Percentiles rank a stretch among this genome's conserved stretches.
These are phyloP conservation scores for Phytophthora uliginosa DNA, from an alignment of 352 stramenopile species.

Conservation along the genomic window DNA sequence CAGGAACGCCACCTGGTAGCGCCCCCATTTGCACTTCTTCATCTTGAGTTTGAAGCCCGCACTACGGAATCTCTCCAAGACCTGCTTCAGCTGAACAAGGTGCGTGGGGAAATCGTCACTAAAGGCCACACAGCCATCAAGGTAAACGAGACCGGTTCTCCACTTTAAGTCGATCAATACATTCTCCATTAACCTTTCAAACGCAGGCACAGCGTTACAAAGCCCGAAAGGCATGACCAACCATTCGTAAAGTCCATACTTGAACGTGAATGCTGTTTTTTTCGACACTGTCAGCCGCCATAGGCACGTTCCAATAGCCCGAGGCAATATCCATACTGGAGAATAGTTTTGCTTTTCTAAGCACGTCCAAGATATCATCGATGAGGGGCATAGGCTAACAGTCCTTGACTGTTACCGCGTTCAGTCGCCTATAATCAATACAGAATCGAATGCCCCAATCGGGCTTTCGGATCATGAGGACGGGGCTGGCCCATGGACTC, in stretches of 20 bases:
- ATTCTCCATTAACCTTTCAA: slow-evolving; percentile 15
- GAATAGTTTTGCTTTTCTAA: neutral
- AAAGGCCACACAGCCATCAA: slow-evolving; percentile 6
- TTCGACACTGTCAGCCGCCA: neutral
- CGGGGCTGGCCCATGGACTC: slow-evolving; percentile 10
- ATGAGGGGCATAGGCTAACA: slow-evolving; percentile 17
- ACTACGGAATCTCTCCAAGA: neutral
- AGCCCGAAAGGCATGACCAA: slow-evolving; percentile 6
- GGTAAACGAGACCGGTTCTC: slow-evolving; percentile 6
- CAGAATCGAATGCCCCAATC: slow-evolving; percentile 14
- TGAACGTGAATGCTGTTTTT: slow-evolving; percentile 7
- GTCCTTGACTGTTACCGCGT: slow-evolving; percentile 13
- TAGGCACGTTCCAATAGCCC: neutral
- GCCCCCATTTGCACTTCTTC: slow-evolving; percentile 17
- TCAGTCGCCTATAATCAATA: slow-evolving; percentile 18
- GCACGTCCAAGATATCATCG: slow-evolving; percentile 21
- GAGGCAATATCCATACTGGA: slow-evolving; percentile 9
- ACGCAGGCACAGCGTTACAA: slow-evolving; percentile 2
- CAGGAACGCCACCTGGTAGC: slow-evolving; percentile 7
- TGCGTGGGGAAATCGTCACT: slow-evolving; percentile 10
- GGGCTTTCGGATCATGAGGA: neutral
- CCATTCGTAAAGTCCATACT: slow-evolving; percentile 5
- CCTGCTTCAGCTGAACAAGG: neutral
- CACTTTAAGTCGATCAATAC: slow-evolving; percentile 8
- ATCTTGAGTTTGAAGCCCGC: slow-evolving; percentile 12